Percentiles rank a stretch among this genome's conserved stretches.
phyloP scores from a whole-genome alignment of 2,329 filamentous ascomycete species.

The Fusarium pseudograminearum region DNA sequence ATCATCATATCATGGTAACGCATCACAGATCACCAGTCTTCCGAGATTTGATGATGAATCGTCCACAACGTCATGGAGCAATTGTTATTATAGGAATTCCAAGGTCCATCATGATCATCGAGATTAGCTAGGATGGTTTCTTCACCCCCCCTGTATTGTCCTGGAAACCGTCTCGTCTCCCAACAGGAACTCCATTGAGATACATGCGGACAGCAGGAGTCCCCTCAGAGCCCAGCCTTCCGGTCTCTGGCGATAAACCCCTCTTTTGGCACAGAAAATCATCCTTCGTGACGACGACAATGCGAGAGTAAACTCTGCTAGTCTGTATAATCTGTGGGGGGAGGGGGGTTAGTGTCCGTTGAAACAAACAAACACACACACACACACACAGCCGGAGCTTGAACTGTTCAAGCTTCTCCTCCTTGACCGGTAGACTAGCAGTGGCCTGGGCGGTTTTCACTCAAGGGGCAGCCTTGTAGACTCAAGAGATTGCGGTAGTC shows the following conservation, averaged over 20 bases:
- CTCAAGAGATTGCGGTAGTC: constrained; percentile 3
- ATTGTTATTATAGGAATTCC: constrained; percentile 2
- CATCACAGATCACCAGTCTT: constrained; percentile 8
- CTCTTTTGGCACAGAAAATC: constrained; percentile 31
- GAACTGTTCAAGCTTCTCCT: constrained; percentile 26
- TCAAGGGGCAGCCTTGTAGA: constrained; percentile 44
- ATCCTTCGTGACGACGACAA: constrained; percentile 30
- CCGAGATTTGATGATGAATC: neutral
- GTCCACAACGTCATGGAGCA: constrained; percentile 5
- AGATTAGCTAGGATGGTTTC: neutral
- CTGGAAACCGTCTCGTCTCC: constrained; percentile 1
- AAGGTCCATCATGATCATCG: neutral
- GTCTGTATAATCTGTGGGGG: constrained; percentile 34
- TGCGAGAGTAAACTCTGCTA: constrained; percentile 21
- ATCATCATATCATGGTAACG: constrained; percentile 30
- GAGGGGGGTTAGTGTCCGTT: constrained; percentile 19
- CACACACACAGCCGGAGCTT: neutral
- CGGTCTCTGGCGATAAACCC: neutral
- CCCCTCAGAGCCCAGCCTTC: constrained; percentile 15
- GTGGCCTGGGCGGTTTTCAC: constrained; percentile 26
- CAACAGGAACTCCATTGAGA: constrained; percentile 4
- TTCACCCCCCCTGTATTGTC: neutral
- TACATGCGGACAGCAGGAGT: constrained; percentile 2
- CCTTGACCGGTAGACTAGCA: constrained; percentile 25
- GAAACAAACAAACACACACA: constrained; percentile 12